Conservation (phyloP, 495 filamentous ascomycete genomes). For the Aspergillus biplanus region DNA sequence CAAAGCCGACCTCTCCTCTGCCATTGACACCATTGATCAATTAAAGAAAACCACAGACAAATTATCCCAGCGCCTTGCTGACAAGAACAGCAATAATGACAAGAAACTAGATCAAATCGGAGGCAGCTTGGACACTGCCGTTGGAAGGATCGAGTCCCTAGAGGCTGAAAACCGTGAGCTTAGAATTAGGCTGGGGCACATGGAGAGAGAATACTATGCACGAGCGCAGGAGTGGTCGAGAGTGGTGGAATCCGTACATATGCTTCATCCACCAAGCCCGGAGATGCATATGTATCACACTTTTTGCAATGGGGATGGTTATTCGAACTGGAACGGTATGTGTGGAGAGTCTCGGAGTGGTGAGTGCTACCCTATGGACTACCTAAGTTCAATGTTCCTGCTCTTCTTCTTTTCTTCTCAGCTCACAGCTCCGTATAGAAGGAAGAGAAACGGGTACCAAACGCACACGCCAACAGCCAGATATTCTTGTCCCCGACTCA, state of each 20-base stretch:
- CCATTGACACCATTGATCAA: constrained; percentile 7
- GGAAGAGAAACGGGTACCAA: neutral
- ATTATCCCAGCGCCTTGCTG: constrained; percentile 10
- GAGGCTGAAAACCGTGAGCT: neutral
- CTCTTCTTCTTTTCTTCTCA: neutral
- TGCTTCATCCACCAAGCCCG: too few relatives aligned
- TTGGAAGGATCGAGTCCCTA: neutral
- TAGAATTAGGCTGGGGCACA: neutral
- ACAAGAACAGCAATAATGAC: neutral
- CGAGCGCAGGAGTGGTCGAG: too few relatives aligned
- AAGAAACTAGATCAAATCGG: neutral
- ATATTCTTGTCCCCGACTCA: neutral
- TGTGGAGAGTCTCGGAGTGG: neutral
- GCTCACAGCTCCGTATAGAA: neutral
- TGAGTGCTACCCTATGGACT: neutral
- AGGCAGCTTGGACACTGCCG: neutral
- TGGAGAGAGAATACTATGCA: neutral
- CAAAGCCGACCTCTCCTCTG: constrained; percentile 14
- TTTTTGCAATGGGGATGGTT: too few relatives aligned
- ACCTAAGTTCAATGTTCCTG: neutral
- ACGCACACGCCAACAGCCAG: neutral
- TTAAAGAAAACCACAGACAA: constrained; percentile 16
- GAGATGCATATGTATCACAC: too few relatives aligned
- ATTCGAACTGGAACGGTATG: too few relatives aligned
- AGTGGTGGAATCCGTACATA: too few relatives aligned